A percentile compares a stretch with the other conserved stretches of the same genome.
Evolutionary conservation across 2,329 filamentous ascomycete genomes (phyloP).

Genomic region (Raffaelea ambrosiae): DNA sequence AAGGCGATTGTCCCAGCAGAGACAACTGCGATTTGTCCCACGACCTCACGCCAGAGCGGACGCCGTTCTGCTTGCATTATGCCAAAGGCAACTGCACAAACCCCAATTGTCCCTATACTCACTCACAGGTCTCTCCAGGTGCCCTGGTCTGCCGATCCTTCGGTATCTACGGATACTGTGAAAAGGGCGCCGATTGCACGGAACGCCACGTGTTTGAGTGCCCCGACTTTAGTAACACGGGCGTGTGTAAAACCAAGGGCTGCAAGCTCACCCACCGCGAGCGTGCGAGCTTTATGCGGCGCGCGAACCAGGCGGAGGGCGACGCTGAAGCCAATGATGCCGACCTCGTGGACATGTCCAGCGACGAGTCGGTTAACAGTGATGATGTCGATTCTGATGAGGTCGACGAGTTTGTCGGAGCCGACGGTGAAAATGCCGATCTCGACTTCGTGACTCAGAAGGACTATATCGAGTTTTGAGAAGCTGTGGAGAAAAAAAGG

Average conservation of each 20-base stretch:
- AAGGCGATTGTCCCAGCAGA: slow-evolving; percentile 68
- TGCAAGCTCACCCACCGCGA: slow-evolving; percentile 85
- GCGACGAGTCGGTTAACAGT: slow-evolving; percentile 67
- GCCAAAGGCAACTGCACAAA: slow-evolving; percentile 86
- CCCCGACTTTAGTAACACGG: slow-evolving; percentile 88
- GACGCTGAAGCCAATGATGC: slow-evolving; percentile 32
- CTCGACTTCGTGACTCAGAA: slow-evolving; percentile 48
- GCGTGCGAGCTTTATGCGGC: slow-evolving; percentile 70
- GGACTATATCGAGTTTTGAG: slow-evolving; percentile 48
- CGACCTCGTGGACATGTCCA: slow-evolving; percentile 62
- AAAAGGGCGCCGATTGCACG: slow-evolving; percentile 66
- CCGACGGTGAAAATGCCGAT: slow-evolving; percentile 41
- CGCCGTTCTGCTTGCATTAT: slow-evolving; percentile 83
- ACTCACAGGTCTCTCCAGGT: slow-evolving; percentile 67
- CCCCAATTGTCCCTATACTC: slow-evolving; percentile 74
- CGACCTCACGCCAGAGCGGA: slow-evolving; percentile 72
- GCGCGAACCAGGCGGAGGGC: slow-evolving; percentile 41
- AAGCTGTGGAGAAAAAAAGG: background rate
- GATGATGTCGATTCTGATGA: slow-evolving; percentile 76
- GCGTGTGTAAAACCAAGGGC: slow-evolving; percentile 68
- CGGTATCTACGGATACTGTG: slow-evolving; percentile 81
- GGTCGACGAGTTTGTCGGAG: slow-evolving; percentile 55
- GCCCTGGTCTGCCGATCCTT: slow-evolving; percentile 79
- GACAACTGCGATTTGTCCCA: slow-evolving; percentile 85
- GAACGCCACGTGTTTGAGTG: slow-evolving; percentile 89